These are phyloP conservation scores for Carex arenaria DNA, from an alignment of 202 grass and related monocot species.

Conservation along the genomic window DNA sequence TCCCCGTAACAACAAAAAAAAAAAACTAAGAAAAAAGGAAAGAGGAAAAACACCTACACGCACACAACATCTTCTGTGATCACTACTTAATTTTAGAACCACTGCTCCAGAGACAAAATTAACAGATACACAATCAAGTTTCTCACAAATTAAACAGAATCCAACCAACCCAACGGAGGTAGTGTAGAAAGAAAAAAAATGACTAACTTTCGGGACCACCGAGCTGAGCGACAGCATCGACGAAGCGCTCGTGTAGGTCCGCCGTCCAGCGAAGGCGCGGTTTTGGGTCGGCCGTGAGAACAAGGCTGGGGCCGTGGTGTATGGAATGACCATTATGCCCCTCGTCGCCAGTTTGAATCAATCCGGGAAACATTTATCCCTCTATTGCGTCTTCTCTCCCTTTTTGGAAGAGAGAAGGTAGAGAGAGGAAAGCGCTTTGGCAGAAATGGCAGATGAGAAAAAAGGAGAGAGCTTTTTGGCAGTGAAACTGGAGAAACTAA, in stretches of 20 bases:
- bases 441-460: not conserved
- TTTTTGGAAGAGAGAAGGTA: not conserved
- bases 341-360: conserved; percentile 27
- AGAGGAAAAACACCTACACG: not conserved
- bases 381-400: not conserved
- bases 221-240: conserved; percentile 91
- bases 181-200: not conserved
- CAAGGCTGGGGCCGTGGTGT: conserved; percentile 54
- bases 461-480: not conserved
- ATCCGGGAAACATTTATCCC: conserved; percentile 17
- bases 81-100: not conserved
- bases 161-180: not conserved
- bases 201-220: conserved; percentile 79
- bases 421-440: not conserved
- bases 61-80: not conserved
- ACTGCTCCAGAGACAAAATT: not conserved
- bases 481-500: not conserved
- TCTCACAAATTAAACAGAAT: not conserved
- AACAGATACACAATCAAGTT: conserved; percentile 1
- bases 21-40: not conserved
- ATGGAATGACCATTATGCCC: conserved; percentile 26
- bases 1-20: not conserved
- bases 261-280: conserved; percentile 80
- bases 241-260: conserved; percentile 91
- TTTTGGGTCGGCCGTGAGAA: conserved; percentile 95